A percentile compares a stretch with the other conserved stretches of the same genome.
phyloP scores from a whole-genome alignment of 148 eudicot species.

The Beta vulgaris region DNA sequence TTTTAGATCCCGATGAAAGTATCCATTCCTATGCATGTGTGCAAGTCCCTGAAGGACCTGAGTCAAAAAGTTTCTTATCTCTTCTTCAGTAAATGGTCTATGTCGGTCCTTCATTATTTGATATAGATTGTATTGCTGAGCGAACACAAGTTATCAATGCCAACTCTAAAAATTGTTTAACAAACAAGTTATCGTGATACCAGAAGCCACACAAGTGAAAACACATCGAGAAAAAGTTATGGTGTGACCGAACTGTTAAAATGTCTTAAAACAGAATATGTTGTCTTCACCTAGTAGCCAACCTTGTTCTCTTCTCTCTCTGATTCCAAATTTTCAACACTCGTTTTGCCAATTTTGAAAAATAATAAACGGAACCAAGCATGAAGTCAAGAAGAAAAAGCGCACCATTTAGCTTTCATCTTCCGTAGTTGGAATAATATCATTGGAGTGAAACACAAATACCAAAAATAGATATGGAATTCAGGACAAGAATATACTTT shows the following conservation, averaged over 20 bases:
- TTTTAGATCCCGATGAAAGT: slow-evolving; percentile 91
- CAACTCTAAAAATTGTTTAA: background rate
- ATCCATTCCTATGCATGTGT: slow-evolving; percentile 80
- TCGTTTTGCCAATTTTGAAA: too few relatives aligned
- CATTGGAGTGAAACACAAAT: too few relatives aligned
- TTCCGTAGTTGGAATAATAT: too few relatives aligned
- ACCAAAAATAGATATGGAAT: too few relatives aligned
- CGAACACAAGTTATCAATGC: background rate
- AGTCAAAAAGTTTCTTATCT: slow-evolving; percentile 61
- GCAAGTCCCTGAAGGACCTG: slow-evolving; percentile 88
- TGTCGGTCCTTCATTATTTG: slow-evolving; percentile 70
- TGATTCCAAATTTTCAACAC: too few relatives aligned
- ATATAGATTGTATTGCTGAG: slow-evolving; percentile 81
- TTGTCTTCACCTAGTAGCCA: background rate
- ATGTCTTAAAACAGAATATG: background rate
- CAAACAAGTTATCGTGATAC: background rate
- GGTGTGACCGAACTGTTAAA: background rate
- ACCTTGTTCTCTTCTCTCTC: background rate
- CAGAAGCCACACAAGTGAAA: background rate
- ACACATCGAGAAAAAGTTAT: background rate
- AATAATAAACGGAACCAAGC: too few relatives aligned
- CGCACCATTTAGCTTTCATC: too few relatives aligned
- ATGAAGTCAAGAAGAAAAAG: too few relatives aligned
- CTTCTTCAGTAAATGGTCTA: slow-evolving; percentile 73
- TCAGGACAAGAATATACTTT: too few relatives aligned